Evolutionary conservation across 2,329 filamentous ascomycete species (phyloP).

Genomic region (Ophiocordyceps australis): DNA sequence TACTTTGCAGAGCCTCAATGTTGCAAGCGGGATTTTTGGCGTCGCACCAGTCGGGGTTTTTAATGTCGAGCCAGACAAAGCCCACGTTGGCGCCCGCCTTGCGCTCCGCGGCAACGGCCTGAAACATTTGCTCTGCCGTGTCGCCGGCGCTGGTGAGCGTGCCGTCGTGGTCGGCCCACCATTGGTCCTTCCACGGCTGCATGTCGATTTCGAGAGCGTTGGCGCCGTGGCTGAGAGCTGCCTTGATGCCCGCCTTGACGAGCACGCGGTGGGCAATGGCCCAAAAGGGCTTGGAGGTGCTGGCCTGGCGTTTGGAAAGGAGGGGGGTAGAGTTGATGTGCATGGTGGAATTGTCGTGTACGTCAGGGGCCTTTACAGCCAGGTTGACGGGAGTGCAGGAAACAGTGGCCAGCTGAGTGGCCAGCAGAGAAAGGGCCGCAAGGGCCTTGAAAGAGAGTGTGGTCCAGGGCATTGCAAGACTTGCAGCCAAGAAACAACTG

Average conservation of each 20-base stretch:
- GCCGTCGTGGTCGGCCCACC: conserved; percentile 2
- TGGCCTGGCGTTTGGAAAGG: too few species aligned
- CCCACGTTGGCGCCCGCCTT: background rate
- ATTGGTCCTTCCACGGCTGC: background rate
- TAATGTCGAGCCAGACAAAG: conserved; percentile 3
- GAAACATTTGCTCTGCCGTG: background rate
- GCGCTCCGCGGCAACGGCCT: background rate
- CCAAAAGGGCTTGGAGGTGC: too few species aligned
- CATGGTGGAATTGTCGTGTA: too few species aligned
- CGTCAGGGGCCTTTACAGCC: too few species aligned
- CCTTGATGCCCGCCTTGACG: background rate
- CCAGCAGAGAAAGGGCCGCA: too few species aligned
- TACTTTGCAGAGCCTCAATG: background rate
- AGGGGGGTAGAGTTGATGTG: too few species aligned
- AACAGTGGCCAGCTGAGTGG: too few species aligned
- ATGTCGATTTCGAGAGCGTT: conserved; percentile 2
- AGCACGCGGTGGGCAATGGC: conserved; percentile 2
- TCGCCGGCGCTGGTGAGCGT: background rate
- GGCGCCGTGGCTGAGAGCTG: conserved; percentile 1
- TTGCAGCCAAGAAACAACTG: too few species aligned
- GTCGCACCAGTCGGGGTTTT: conserved; percentile 1
- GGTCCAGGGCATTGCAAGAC: too few species aligned
- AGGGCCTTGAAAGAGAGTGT: too few species aligned
- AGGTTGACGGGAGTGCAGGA: too few species aligned
- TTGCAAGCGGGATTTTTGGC: background rate